Conservation (phyloP, 2,329 filamentous ascomycete species). For the Colletotrichum theobromicola region DNA sequence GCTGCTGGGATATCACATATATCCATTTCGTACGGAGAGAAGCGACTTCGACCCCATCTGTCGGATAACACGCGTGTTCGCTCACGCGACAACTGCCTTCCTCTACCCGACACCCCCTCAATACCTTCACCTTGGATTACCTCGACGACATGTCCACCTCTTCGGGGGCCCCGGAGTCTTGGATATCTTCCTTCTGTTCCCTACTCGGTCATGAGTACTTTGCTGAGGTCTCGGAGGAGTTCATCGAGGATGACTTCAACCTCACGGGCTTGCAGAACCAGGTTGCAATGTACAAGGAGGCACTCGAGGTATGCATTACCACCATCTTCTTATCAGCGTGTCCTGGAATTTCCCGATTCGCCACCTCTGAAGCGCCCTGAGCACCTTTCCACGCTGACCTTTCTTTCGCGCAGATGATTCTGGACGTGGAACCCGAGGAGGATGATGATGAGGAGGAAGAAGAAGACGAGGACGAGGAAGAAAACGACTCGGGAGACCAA, state of each 20-base stretch:
- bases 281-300: conserved; percentile 99
- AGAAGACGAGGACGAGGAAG: conserved; percentile 75
- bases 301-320: conserved; percentile 71
- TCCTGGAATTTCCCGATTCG: neutral
- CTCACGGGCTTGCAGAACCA: conserved; percentile 93
- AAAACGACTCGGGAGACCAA: conserved; percentile 72
- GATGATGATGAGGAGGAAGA: conserved; percentile 87
- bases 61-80: neutral
- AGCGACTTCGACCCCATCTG: neutral
- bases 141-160: conserved; percentile 59
- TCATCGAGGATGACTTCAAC: conserved; percentile 99
- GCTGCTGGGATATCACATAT: conserved; percentile 2
- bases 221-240: conserved; percentile 97
- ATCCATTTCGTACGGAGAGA: neutral
- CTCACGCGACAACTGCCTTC: neutral
- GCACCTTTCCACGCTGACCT: conserved; percentile 20
- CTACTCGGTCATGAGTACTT: conserved; percentile 98
- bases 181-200: conserved; percentile 97
- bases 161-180: conserved; percentile 77
- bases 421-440: conserved; percentile 97
- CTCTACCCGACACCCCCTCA: conserved; percentile 25
- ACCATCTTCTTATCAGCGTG: neutral
- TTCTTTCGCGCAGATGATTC: conserved; percentile 73
- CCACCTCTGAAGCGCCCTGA: neutral
- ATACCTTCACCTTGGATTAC: conserved; percentile 17